These are phyloP conservation scores for Blastomyces gilchristii DNA, from an alignment of 2,329 filamentous ascomycete species.

Conservation along the genomic window DNA sequence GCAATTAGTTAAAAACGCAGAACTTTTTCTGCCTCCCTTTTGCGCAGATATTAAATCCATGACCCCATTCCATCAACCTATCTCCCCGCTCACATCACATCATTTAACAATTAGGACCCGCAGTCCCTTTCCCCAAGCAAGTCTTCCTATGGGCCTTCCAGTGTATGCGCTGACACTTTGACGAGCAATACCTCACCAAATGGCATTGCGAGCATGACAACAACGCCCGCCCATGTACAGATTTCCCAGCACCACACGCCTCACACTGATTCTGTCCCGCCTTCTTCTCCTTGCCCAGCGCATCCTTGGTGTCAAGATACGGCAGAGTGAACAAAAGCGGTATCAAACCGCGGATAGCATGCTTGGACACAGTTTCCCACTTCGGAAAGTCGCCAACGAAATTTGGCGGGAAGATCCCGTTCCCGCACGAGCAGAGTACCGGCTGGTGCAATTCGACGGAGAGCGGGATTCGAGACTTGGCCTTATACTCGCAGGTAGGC, in stretches of 20 bases:
- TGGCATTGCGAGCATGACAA: conserved; percentile 40
- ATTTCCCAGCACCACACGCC: conserved; percentile 14
- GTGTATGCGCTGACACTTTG: conserved; percentile 44
- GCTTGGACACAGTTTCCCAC: conserved; percentile 20
- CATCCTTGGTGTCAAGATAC: conserved; percentile 18
- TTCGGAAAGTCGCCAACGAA: conserved; percentile 14
- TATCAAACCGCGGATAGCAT: conserved; percentile 24
- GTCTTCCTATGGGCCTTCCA: conserved; percentile 42
- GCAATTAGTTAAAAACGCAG: neutral
- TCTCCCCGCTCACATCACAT: neutral
- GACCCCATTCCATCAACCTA: neutral
- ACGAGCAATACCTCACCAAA: conserved; percentile 42
- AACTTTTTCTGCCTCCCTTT: neutral
- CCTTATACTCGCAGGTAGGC: conserved; percentile 24
- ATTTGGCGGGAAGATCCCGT: conserved; percentile 19
- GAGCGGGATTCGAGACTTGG: conserved; percentile 18
- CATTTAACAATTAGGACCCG: neutral
- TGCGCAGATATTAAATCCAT: neutral
- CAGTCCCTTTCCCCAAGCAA: conserved; percentile 14
- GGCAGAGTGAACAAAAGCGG: conserved; percentile 25
- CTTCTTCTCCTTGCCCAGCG: neutral
- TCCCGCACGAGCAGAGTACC: conserved; percentile 27
- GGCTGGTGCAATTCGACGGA: conserved; percentile 17
- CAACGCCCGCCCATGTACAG: conserved; percentile 23
- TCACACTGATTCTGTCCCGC: conserved; percentile 8